Conservation (phyloP, 441 rosid genomes). For the Gossypium aridum region DNA sequence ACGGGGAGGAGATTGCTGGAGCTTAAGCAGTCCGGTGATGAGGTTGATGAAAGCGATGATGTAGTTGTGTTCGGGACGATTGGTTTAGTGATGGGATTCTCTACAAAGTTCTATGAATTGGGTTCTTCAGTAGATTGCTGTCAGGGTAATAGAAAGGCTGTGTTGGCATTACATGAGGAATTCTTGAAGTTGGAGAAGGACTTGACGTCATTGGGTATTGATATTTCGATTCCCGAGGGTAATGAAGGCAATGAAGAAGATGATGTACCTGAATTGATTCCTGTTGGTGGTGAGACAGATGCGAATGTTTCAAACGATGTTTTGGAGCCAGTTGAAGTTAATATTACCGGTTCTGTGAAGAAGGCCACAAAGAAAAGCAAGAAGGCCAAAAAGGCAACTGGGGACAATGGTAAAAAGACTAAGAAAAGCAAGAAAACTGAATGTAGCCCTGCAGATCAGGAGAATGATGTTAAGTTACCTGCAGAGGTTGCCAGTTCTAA, state of each 20-base stretch:
- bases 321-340: slow-evolving; percentile 16
- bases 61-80: slow-evolving; percentile 52
- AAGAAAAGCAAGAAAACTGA: slow-evolving; percentile 28
- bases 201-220: slow-evolving; percentile 26
- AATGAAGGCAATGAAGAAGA: slow-evolving; percentile 14
- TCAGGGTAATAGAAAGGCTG: slow-evolving; percentile 81
- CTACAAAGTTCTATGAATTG: slow-evolving; percentile 56
- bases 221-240: slow-evolving; percentile 34
- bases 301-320: slow-evolving; percentile 14
- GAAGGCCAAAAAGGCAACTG: slow-evolving; percentile 30
- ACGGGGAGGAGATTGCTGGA: slow-evolving; percentile 53
- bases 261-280: slow-evolving; percentile 49
- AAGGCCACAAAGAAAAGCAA: slow-evolving; percentile 36
- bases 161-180: slow-evolving; percentile 55
- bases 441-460: slow-evolving; percentile 9
- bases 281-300: slow-evolving; percentile 24
- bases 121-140: slow-evolving; percentile 66
- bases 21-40: slow-evolving; percentile 34
- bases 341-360: slow-evolving; percentile 22
- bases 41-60: slow-evolving; percentile 38
- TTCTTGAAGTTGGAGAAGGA: slow-evolving; percentile 77
- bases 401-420: slow-evolving; percentile 23
- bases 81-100: slow-evolving; percentile 45
- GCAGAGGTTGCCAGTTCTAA: slow-evolving; percentile 14
- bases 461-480: slow-evolving; percentile 6